Evolutionary conservation across 2,329 filamentous ascomycete genomes (phyloP).

Genomic region (Fusarium newnesense): DNA sequence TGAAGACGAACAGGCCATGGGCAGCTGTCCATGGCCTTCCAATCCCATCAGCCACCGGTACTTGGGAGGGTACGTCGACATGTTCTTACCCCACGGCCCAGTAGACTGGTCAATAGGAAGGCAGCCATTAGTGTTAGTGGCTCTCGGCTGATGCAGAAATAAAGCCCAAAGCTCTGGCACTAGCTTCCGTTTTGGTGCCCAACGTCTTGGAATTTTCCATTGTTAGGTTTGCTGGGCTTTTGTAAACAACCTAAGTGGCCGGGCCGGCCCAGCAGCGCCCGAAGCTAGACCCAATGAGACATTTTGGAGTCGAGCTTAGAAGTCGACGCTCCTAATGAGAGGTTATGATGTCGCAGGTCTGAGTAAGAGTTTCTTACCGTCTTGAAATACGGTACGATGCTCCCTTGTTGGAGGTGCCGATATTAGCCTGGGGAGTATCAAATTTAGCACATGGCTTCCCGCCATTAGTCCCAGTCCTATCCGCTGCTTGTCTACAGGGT

Average conservation of each 20-base stretch:
- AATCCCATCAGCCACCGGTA: conserved; percentile 19
- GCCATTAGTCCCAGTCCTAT: conserved; percentile 29
- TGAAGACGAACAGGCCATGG: conserved; percentile 8
- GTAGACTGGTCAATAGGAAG: conserved; percentile 42
- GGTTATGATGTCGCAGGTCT: conserved; percentile 12
- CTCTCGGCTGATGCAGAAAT: conserved; percentile 41
- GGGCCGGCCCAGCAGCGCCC: conserved; percentile 43
- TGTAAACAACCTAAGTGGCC: conserved; percentile 31
- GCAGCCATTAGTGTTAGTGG: conserved; percentile 38
- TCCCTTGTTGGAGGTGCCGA: conserved; percentile 29
- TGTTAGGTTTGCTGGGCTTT: conserved; percentile 31
- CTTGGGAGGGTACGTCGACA: conserved; percentile 20
- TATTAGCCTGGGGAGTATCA: conserved; percentile 29
- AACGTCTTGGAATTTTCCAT: conserved; percentile 34
- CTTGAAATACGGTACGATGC: not conserved
- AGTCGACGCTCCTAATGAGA: conserved; percentile 16
- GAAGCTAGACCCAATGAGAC: conserved; percentile 36
- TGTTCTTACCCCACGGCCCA: conserved; percentile 39
- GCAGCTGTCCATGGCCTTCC: not conserved
- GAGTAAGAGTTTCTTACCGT: conserved; percentile 19
- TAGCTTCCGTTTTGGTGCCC: conserved; percentile 46
- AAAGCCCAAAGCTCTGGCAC: conserved; percentile 32
- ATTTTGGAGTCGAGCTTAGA: conserved; percentile 24
- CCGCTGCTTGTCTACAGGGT: conserved; percentile 20
- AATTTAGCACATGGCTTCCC: conserved; percentile 40